These are phyloP conservation scores for Penicillium sp. DNA, from an alignment of 2,329 filamentous ascomycete species.

Conservation along the genomic window DNA sequence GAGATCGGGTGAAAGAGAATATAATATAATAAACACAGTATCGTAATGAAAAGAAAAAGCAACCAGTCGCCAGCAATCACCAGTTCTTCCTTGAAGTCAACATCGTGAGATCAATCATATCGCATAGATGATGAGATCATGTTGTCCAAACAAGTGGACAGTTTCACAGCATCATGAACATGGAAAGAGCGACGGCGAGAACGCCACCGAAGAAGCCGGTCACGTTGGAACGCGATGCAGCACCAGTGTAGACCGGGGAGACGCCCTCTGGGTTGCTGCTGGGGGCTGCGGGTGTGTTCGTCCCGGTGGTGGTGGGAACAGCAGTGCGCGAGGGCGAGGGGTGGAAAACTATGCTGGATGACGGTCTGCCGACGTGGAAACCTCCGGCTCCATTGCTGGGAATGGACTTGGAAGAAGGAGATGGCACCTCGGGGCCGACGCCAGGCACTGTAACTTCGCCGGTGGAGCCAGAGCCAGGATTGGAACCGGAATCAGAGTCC, in stretches of 20 bases:
- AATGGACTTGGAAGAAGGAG: slow-evolving; percentile 1
- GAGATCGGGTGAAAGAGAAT: slow-evolving; percentile 1
- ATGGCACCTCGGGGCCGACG: neutral
- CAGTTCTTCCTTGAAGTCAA: neutral
- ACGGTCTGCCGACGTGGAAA: slow-evolving; percentile 6
- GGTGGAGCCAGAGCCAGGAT: neutral
- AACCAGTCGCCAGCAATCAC: neutral
- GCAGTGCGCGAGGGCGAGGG: slow-evolving; percentile 4
- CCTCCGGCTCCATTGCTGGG: slow-evolving; percentile 2
- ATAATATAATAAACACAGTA: slow-evolving; percentile 3
- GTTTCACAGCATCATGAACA: slow-evolving; percentile 9
- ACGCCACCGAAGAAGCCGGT: slow-evolving; percentile 5
- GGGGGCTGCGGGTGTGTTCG: neutral
- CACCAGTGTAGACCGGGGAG: slow-evolving; percentile 12
- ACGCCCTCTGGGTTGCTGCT: slow-evolving; percentile 8
- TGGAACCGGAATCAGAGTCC: neutral
- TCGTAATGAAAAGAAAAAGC: slow-evolving; percentile 1
- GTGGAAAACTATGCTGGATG: slow-evolving; percentile 7
- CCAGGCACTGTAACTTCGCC: neutral
- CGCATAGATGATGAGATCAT: slow-evolving; percentile 3
- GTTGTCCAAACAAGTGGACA: neutral
- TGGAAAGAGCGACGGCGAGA: slow-evolving; percentile 9
- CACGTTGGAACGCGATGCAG: slow-evolving; percentile 4
- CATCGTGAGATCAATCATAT: slow-evolving; percentile 7
- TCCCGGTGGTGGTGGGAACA: slow-evolving; percentile 1